phyloP scores from a whole-genome alignment of 2,329 filamentous ascomycete genomes.

The Plectosphaerella sp. region DNA sequence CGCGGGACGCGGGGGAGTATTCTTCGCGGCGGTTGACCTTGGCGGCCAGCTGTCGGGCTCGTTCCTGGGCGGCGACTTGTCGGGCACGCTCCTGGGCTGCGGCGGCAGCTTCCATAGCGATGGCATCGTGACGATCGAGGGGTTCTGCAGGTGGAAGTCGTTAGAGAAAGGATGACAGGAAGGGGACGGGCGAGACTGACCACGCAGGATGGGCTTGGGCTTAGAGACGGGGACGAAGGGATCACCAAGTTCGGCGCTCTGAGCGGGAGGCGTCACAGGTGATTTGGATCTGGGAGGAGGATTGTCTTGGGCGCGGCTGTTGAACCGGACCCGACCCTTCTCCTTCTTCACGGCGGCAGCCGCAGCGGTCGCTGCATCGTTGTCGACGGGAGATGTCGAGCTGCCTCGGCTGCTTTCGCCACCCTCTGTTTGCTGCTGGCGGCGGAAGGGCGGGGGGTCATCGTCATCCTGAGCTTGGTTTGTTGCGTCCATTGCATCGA shows the following conservation, averaged over 20 bases:
- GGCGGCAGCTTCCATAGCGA: constrained; percentile 22
- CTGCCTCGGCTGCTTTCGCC: neutral
- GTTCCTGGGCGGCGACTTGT: constrained; percentile 34
- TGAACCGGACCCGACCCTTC: constrained; percentile 44
- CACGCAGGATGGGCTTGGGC: constrained; percentile 35
- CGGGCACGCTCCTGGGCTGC: constrained; percentile 38
- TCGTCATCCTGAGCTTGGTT: constrained; percentile 10
- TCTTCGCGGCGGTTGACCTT: constrained; percentile 28
- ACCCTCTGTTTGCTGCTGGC: constrained; percentile 6
- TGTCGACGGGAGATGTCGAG: constrained; percentile 1
- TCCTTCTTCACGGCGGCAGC: constrained; percentile 29
- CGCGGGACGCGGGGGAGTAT: constrained; percentile 26
- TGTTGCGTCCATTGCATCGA: constrained; percentile 11
- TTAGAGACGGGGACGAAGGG: constrained; percentile 18
- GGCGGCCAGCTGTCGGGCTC: constrained; percentile 22
- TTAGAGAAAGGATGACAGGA: neutral
- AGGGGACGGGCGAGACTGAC: constrained; percentile 3
- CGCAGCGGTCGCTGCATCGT: constrained; percentile 4
- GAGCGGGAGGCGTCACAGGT: constrained; percentile 8
- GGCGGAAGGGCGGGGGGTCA: constrained; percentile 7
- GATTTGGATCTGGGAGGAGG: constrained; percentile 16
- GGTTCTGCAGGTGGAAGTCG: neutral
- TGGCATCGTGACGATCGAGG: neutral
- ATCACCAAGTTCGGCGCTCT: constrained; percentile 7
- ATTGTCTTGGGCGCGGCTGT: constrained; percentile 34